Conservation (phyloP, 192 early-diverging fungal species). For the Coemansia biformis region DNA sequence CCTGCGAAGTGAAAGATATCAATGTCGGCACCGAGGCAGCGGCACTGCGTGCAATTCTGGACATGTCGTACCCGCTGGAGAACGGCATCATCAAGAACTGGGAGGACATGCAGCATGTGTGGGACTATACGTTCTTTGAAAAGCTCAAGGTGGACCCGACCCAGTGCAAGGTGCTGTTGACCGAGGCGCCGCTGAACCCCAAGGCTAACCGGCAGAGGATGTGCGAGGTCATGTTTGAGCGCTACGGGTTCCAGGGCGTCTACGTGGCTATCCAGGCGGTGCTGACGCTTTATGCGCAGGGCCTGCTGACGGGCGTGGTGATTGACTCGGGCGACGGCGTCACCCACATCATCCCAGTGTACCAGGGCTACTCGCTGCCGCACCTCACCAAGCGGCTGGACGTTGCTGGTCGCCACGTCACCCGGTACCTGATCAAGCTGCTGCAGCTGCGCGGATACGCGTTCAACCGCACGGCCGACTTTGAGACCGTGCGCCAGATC, state of each 20-base stretch:
- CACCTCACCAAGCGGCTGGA: constrained; percentile 96
- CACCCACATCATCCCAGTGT: constrained; percentile 95
- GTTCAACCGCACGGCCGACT: constrained; percentile 90
- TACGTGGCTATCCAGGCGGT: constrained; percentile 98
- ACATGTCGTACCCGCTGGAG: too few relatives aligned
- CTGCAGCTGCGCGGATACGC: constrained; percentile 95
- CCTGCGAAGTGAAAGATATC: constrained; percentile 38
- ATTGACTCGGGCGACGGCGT: constrained; percentile 98
- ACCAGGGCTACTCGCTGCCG: constrained; percentile 92
- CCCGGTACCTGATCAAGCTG: constrained; percentile 88
- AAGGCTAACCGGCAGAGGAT: constrained; percentile 99
- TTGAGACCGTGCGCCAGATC: constrained; percentile 98
- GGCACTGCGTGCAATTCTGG: too few relatives aligned
- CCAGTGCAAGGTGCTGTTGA: constrained; percentile 64
- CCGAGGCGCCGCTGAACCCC: constrained; percentile 96
- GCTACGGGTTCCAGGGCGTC: constrained; percentile 94
- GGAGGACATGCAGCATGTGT: too few relatives aligned
- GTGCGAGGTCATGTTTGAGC: constrained; percentile 99
- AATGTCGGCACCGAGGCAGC: constrained; percentile 73
- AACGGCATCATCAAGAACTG: too few relatives aligned
- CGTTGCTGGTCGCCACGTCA: constrained; percentile 95
- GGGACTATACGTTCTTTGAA: constrained; percentile 64
- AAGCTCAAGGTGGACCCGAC: constrained; percentile 61
- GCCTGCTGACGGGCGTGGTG: constrained; percentile 97
- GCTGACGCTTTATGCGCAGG: constrained; percentile 91